phyloP scores from a whole-genome alignment of 2,329 filamentous ascomycete species.

The Fusarium albosuccineum region DNA sequence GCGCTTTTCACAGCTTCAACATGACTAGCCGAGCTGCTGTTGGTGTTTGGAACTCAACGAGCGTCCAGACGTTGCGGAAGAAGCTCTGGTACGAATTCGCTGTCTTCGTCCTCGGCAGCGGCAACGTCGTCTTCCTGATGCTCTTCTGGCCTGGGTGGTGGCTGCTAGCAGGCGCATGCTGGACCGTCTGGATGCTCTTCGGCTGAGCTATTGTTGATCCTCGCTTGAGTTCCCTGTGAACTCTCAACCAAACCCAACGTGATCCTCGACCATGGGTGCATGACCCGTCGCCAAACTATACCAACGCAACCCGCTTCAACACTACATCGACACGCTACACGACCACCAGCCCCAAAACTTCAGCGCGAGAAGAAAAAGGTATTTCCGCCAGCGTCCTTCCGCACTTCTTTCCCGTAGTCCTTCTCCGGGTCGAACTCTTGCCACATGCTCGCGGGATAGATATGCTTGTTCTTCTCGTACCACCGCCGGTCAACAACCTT shows the following conservation, averaged over 20 bases:
- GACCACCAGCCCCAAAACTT: slow-evolving; percentile 28
- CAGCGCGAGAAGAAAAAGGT: slow-evolving; percentile 84
- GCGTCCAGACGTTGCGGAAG: slow-evolving; percentile 55
- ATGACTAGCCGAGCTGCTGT: slow-evolving; percentile 47
- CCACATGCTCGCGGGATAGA: slow-evolving; percentile 96
- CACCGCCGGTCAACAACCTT: slow-evolving; percentile 96
- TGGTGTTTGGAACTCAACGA: slow-evolving; percentile 55
- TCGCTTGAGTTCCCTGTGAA: slow-evolving; percentile 18
- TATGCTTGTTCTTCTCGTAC: slow-evolving; percentile 99
- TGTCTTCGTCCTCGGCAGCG: slow-evolving; percentile 63
- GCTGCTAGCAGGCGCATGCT: slow-evolving; percentile 56
- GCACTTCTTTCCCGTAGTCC: slow-evolving; percentile 82
- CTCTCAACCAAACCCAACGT: slow-evolving; percentile 22
- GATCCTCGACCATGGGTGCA: slow-evolving; percentile 21
- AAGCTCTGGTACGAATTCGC: slow-evolving; percentile 66
- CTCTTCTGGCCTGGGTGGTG: slow-evolving; percentile 71
- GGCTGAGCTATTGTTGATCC: slow-evolving; percentile 47
- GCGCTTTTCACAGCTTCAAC: slow-evolving; percentile 47
- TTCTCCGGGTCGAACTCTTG: slow-evolving; percentile 92
- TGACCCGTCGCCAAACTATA: slow-evolving; percentile 16
- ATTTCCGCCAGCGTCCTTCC: slow-evolving; percentile 90
- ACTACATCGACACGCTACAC: slow-evolving; percentile 7
- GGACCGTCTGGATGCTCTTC: slow-evolving; percentile 52
- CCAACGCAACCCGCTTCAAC: slow-evolving; percentile 11
- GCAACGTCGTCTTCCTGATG: slow-evolving; percentile 62